phyloP scores from a whole-genome alignment of 805 yeast species.

The Lachancea sp. region DNA sequence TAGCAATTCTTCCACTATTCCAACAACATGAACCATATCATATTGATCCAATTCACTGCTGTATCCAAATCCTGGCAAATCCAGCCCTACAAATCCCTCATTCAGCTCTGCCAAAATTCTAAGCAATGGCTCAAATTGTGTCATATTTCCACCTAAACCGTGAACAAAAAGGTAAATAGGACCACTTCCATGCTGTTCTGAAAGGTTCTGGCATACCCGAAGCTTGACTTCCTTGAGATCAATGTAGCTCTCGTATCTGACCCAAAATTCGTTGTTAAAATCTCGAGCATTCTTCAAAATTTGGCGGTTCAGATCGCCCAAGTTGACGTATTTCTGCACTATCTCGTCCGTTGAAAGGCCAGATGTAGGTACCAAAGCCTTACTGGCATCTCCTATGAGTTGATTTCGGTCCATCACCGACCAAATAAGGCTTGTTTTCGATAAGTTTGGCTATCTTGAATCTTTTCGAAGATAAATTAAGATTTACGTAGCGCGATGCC shows the following conservation, averaged over 20 bases:
- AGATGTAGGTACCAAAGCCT: constrained; percentile 15
- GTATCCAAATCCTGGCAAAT: constrained; percentile 85
- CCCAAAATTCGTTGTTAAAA: constrained; percentile 21
- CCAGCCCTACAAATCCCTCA: constrained; percentile 62
- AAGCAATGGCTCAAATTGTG: constrained; percentile 74
- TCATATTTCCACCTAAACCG: constrained; percentile 86
- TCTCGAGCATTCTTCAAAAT: constrained; percentile 14
- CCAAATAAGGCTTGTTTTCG: neutral
- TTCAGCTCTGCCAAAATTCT: constrained; percentile 52
- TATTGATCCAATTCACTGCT: constrained; percentile 21
- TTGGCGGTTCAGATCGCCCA: constrained; percentile 9
- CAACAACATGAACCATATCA: constrained; percentile 15
- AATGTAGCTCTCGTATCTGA: constrained; percentile 12
- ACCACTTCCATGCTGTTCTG: neutral
- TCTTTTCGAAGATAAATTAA: no score
- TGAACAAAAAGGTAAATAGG: constrained; percentile 59
- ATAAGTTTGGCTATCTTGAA: neutral
- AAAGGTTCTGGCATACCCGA: constrained; percentile 23
- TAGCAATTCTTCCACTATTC: constrained; percentile 9
- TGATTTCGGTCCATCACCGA: neutral
- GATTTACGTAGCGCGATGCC: no score
- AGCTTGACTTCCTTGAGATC: constrained; percentile 9
- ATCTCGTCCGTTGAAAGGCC: constrained; percentile 16
- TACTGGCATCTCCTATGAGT: constrained; percentile 1
- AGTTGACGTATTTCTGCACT: constrained; percentile 13